These are phyloP conservation scores for Pseudisothecium myosuroides DNA, from an alignment of 225 moss, liverwort and hornwort species.

Conservation along the genomic window DNA sequence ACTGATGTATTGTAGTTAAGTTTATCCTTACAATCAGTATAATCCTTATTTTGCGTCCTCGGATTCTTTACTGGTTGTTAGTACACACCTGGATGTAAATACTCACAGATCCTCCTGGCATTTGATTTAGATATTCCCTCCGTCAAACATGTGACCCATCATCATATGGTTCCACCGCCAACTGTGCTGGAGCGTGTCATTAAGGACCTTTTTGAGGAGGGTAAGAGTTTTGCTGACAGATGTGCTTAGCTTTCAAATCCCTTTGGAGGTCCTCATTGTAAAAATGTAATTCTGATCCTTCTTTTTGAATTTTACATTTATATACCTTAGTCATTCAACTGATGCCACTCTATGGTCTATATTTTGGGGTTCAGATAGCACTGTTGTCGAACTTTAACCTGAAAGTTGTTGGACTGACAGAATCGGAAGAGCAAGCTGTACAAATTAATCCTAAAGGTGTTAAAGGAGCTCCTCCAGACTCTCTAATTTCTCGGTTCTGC, in stretches of 20 bases:
- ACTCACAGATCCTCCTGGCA: background rate
- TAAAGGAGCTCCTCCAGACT: constrained; percentile 84
- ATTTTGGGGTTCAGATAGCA: background rate
- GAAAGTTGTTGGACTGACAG: constrained; percentile 6
- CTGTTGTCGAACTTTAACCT: background rate
- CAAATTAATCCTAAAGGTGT: constrained; percentile 8
- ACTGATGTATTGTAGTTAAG: background rate
- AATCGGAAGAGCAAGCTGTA: constrained; percentile 13
- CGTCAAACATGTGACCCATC: constrained; percentile 67
- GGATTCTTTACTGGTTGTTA: background rate
- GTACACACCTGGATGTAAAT: background rate
- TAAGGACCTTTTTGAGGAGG: constrained; percentile 88
- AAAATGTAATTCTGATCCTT: background rate
- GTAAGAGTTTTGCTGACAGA: constrained; percentile 23
- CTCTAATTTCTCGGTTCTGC: constrained; percentile 83
- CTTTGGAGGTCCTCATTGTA: background rate
- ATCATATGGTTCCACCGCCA: constrained; percentile 71
- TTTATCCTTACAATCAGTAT: background rate
- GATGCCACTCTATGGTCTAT: background rate
- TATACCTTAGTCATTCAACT: background rate
- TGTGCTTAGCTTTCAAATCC: background rate
- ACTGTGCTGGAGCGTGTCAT: constrained; percentile 77
- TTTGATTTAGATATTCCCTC: constrained; percentile 42
- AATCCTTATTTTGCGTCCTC: background rate
- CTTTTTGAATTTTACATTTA: background rate